A percentile compares a stretch with the other conserved stretches of the same genome.
These are phyloP conservation scores for Urochloa ruziziensis DNA, from an alignment of 176 grass and related monocot genomes.

Conservation along the genomic window DNA sequence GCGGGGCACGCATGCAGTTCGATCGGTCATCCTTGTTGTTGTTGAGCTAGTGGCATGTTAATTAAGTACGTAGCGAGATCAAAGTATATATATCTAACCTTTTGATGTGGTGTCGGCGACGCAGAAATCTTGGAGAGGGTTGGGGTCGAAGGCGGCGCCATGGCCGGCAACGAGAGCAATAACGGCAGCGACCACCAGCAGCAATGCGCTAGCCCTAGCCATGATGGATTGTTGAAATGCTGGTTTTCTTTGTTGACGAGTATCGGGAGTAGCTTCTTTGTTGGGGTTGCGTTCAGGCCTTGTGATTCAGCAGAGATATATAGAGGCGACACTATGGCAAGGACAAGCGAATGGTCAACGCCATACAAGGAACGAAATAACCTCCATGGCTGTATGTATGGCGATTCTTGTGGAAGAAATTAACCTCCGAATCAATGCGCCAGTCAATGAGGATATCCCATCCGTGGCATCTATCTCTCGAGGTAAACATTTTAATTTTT, in stretches of 20 bases:
- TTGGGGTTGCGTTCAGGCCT: not conserved
- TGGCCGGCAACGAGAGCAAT: slow-evolving; percentile 19
- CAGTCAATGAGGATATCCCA: no score
- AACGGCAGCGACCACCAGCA: not conserved
- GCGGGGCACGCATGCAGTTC: not conserved
- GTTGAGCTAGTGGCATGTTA: not conserved
- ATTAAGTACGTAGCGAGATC: not conserved
- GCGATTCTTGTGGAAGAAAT: no score
- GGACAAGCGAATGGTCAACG: no score
- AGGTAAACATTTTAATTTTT: no score
- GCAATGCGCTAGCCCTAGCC: slow-evolving; percentile 16
- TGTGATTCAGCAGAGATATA: not conserved
- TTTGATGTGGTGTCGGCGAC: slow-evolving; percentile 42
- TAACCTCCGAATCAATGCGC: no score
- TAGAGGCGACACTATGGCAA: not conserved
- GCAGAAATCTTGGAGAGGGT: slow-evolving; percentile 53
- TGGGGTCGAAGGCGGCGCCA: no score
- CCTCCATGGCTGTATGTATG: no score
- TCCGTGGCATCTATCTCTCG: no score
- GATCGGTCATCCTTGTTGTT: not conserved
- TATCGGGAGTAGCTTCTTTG: not conserved
- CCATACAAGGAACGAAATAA: no score
- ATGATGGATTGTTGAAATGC: not conserved
- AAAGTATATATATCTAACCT: not conserved
- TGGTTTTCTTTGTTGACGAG: not conserved